Base-by-base conservation (phyloP, 805 yeast species). In the Cyberlindnera mississippiensis region DNA sequence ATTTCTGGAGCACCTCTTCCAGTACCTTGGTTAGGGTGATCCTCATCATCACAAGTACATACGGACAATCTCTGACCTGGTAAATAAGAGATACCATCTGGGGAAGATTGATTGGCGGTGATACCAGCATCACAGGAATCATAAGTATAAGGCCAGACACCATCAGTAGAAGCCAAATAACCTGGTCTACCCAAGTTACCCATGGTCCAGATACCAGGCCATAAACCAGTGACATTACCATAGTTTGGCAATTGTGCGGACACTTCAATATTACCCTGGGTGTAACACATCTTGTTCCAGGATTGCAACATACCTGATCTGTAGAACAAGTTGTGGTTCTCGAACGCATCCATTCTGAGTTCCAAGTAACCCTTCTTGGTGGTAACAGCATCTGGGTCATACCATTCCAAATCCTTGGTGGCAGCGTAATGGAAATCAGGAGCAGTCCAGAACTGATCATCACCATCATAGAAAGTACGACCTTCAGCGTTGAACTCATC, bases 1-100 rank as follows among this genome's bases (percentile, higher is more conserved):
- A 91, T 87, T 71, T 89, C 97, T 9, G 96, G 96, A 0, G 96
- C 95, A 40, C 96, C 96, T 63, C 98, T 79, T 12, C 97, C 97
- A 1, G 66, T 63, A 37, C 97, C 97, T 17, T 68, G 75, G 60
- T 82, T 89, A 35, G 98, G 98, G 61, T 90, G 97, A 39, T 82
- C 88, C 53, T 79, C 87, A 22, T 82, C 88, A 19, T 71, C 66
- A 67, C 97, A 90, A 0, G 91, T 82, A 66, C 98, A 90, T 12
- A 73, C 62, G 59, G 72, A 78, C 49, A 90, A 69, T 51, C 75
- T 75, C 64, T 90, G 96, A 24, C 97, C 97, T 0, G 91, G 88
- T 41, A 90, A 68, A 57, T 78, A 87, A 2, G 90, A 83, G 31
- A 89, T 78, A 45, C 98, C 98, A 62, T 90, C 97, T 1, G 84